Evolutionary conservation across 2,329 filamentous ascomycete genomes (phyloP).

Genomic region (Metarhizium anisopliae): DNA sequence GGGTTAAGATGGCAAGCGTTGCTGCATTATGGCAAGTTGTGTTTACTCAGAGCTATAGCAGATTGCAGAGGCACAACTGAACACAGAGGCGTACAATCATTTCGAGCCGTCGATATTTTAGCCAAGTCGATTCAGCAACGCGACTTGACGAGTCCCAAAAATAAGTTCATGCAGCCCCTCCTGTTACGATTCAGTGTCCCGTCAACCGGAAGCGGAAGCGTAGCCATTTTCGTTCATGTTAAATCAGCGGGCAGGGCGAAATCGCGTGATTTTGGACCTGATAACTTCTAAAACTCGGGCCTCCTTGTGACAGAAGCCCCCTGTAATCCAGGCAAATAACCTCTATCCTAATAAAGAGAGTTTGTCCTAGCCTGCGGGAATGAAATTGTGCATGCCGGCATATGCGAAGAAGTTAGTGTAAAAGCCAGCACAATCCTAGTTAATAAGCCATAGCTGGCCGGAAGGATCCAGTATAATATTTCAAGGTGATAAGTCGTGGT

Average conservation of each 20-base stretch:
- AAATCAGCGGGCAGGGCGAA: conserved; percentile 1
- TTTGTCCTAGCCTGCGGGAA: conserved; percentile 5
- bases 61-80: too few species aligned
- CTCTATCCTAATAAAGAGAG: conserved; percentile 9
- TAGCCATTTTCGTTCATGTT: not conserved
- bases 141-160: too few species aligned
- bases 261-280: conserved; percentile 9
- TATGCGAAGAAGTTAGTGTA: conserved; percentile 11
- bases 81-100: too few species aligned
- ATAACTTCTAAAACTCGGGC: conserved; percentile 4
- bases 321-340: conserved; percentile 9
- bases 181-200: not conserved
- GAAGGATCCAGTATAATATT: conserved; percentile 9
- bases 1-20: too few species aligned
- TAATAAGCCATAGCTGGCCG: conserved; percentile 9
- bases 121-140: too few species aligned
- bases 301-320: conserved; percentile 6
- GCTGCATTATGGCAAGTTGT: too few species aligned
- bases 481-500: conserved; percentile 8
- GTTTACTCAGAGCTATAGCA: too few species aligned
- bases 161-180: not conserved
- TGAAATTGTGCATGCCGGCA: conserved; percentile 10
- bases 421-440: conserved; percentile 11
- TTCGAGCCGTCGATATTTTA: too few species aligned
- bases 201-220: not conserved